These are phyloP conservation scores for Chytriomyces hyalinus DNA, from an alignment of 192 early-diverging fungal genomes.

Conservation along the genomic window DNA sequence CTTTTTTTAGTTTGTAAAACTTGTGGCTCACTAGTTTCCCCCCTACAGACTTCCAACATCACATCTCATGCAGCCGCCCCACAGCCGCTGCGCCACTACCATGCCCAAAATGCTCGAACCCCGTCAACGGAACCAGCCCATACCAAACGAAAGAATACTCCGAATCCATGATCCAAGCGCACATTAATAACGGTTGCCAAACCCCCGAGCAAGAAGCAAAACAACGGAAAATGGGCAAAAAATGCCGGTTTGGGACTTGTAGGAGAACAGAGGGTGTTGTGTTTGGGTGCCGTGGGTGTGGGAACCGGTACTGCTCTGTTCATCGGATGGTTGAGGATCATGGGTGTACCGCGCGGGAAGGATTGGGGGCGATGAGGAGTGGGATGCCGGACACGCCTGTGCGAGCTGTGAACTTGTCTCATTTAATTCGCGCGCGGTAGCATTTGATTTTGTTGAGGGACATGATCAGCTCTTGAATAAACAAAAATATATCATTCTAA, in stretches of 20 bases:
- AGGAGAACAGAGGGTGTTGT: slow-evolving; percentile 8
- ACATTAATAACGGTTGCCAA: slow-evolving; percentile 16
- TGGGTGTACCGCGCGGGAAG: slow-evolving; percentile 1
- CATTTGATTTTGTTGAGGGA: no score
- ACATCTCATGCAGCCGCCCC: slow-evolving; percentile 22
- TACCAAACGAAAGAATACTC: neutral
- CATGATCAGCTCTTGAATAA: no score
- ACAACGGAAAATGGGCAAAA: slow-evolving; percentile 1
- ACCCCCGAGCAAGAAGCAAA: neutral
- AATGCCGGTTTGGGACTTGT: slow-evolving; percentile 6
- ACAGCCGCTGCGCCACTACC: neutral
- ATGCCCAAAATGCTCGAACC: slow-evolving; percentile 19
- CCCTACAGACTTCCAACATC: slow-evolving; percentile 13
- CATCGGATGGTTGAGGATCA: slow-evolving; percentile 19
- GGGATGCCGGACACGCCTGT: no score
- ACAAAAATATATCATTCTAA: no score
- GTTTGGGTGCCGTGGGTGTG: slow-evolving; percentile 14
- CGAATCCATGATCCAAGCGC: neutral
- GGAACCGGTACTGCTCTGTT: neutral
- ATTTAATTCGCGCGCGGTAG: no score
- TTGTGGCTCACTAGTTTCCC: neutral
- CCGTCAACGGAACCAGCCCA: slow-evolving; percentile 28
- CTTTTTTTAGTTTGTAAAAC: neutral
- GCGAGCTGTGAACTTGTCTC: no score
- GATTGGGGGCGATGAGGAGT: neutral